Conservation (phyloP, 345 rosid species). For the Psidium friedrichsthalianum region DNA sequence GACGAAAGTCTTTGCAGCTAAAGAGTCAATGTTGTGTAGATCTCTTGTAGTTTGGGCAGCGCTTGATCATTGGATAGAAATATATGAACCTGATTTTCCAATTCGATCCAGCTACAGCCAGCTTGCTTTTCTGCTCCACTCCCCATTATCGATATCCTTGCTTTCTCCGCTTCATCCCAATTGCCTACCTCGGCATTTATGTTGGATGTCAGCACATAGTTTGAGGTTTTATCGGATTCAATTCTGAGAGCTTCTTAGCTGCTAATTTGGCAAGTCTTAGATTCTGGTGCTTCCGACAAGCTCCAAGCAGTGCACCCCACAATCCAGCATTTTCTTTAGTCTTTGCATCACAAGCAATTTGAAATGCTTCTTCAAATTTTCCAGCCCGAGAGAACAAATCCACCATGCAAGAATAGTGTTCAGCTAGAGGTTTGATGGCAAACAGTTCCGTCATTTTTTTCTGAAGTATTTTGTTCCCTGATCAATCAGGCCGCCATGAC, state of each 20-base stretch:
- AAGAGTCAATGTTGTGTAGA: not conserved
- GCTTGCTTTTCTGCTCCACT: slow-evolving; percentile 2
- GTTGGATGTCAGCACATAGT: slow-evolving; percentile 1
- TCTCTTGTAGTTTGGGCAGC: not conserved
- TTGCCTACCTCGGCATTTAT: slow-evolving; percentile 4
- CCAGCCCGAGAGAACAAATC: slow-evolving; percentile 15
- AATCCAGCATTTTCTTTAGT: not conserved
- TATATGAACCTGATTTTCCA: slow-evolving; percentile 1
- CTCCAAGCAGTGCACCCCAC: slow-evolving; percentile 9
- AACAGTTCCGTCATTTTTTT: not conserved
- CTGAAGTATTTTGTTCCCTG: slow-evolving; percentile 1
- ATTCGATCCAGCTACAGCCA: slow-evolving; percentile 12
- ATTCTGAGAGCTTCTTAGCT: slow-evolving; percentile 4
- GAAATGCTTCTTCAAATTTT: slow-evolving; percentile 4
- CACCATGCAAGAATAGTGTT: slow-evolving; percentile 12
- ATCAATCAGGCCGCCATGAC: slow-evolving; percentile 4
- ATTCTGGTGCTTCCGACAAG: slow-evolving; percentile 3
- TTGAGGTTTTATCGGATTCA: slow-evolving; percentile 5
- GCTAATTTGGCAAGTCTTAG: not conserved
- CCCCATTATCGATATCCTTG: not conserved
- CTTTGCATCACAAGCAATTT: not conserved
- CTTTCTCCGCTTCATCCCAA: slow-evolving; percentile 5
- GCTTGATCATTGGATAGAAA: not conserved
- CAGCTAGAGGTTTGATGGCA: slow-evolving; percentile 1
- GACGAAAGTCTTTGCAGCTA: not conserved